These are phyloP conservation scores for Herpotrichia juniperi DNA, from an alignment of 2,329 filamentous ascomycete species.

Conservation along the genomic window DNA sequence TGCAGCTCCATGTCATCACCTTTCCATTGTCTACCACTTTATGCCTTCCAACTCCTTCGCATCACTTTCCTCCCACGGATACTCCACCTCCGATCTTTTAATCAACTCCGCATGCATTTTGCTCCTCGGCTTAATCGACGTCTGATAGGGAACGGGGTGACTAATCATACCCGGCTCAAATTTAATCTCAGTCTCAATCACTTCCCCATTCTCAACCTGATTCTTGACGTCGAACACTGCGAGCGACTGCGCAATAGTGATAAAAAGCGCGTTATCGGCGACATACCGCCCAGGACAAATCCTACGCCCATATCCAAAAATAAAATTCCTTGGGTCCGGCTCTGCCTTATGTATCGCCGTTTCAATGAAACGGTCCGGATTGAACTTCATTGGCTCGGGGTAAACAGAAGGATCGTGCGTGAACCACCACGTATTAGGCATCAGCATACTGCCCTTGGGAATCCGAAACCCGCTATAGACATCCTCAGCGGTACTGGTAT, in stretches of 20 bases:
- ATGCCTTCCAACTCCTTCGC: slow-evolving; percentile 22
- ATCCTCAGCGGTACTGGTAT: slow-evolving; percentile 40
- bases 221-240: slow-evolving; percentile 55
- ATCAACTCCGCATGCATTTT: slow-evolving; percentile 42
- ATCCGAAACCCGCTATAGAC: slow-evolving; percentile 47
- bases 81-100: slow-evolving; percentile 35
- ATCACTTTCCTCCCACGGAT: slow-evolving; percentile 51
- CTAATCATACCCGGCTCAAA: slow-evolving; percentile 46
- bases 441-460: slow-evolving; percentile 46
- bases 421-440: slow-evolving; percentile 50
- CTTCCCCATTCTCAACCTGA: slow-evolving; percentile 43
- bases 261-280: slow-evolving; percentile 50
- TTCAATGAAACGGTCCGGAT: slow-evolving; percentile 51
- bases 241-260: slow-evolving; percentile 52
- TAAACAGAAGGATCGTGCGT: slow-evolving; percentile 48
- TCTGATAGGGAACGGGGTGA: slow-evolving; percentile 47
- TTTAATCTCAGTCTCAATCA: slow-evolving; percentile 42
- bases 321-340: slow-evolving; percentile 40
- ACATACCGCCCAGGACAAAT: slow-evolving; percentile 52
- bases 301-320: slow-evolving; percentile 50
- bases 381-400: slow-evolving; percentile 46
- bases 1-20: too few relatives aligned
- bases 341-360: slow-evolving; percentile 39
- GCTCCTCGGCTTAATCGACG: slow-evolving; percentile 43
- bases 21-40: too few relatives aligned